These are phyloP conservation scores for Ustilago trichophora DNA, from an alignment of 1,284 basidiomycete species.

Conservation along the genomic window DNA sequence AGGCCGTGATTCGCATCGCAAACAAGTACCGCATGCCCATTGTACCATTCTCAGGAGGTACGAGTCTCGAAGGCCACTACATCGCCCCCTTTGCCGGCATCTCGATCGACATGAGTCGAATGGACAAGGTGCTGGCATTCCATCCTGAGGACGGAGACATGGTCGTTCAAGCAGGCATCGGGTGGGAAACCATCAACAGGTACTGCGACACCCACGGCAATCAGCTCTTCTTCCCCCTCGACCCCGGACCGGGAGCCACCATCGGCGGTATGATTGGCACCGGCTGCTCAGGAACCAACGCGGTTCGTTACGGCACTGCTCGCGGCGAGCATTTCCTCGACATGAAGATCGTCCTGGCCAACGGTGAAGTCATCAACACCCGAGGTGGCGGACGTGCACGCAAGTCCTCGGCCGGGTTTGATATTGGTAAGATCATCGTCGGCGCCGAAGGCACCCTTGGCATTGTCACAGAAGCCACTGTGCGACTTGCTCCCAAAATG, in stretches of 20 bases:
- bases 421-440: constrained; percentile 89
- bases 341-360: constrained; percentile 75
- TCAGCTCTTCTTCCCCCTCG: constrained; percentile 86
- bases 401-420: constrained; percentile 91
- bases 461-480: constrained; percentile 87
- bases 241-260: constrained; percentile 73
- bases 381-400: constrained; percentile 73
- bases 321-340: constrained; percentile 68
- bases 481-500: constrained; percentile 81
- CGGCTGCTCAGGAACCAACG: constrained; percentile 74
- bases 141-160: constrained; percentile 55
- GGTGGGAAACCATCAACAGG: constrained; percentile 87
- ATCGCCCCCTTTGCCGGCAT: constrained; percentile 67
- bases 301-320: constrained; percentile 88
- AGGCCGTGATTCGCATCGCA: constrained; percentile 69
- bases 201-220: constrained; percentile 76
- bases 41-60: constrained; percentile 77
- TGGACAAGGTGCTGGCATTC: constrained; percentile 76
- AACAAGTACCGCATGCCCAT: constrained; percentile 76
- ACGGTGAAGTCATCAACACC: constrained; percentile 92
- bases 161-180: constrained; percentile 73
- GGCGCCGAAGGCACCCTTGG: constrained; percentile 94
- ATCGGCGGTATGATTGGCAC: constrained; percentile 90
- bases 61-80: constrained; percentile 67
- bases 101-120: constrained; percentile 81